phyloP scores from a whole-genome alignment of 1,284 basidiomycete genomes.

The Meripilus lineatus region DNA sequence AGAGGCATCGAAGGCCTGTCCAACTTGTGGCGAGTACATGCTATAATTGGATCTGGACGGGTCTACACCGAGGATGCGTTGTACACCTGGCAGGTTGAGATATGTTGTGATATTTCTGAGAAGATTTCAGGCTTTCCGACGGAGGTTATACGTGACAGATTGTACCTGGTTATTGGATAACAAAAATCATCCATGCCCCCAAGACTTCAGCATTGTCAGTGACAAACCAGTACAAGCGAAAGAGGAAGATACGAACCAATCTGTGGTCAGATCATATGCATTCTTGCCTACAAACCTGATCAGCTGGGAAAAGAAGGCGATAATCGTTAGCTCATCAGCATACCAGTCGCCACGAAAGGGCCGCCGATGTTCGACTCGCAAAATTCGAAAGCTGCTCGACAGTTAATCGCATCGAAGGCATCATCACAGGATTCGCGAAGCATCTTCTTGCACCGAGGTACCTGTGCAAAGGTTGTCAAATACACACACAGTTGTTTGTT shows the following conservation, averaged over 20 bases:
- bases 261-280: conserved; percentile 21
- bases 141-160: no score
- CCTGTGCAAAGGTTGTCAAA: conserved; percentile 9
- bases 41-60: conserved; percentile 41
- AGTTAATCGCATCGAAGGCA: conserved; percentile 34
- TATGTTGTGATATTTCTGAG: conserved; percentile 45
- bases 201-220: not conserved
- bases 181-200: conserved; percentile 18
- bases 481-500: conserved; percentile 4
- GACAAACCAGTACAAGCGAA: no score
- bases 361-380: conserved; percentile 23
- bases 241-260: conserved; percentile 25
- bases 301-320: not conserved
- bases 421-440: conserved; percentile 25
- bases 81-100: conserved; percentile 52
- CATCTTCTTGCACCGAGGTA: conserved; percentile 26
- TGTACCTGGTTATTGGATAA: conserved; percentile 22
- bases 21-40: conserved; percentile 40
- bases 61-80: conserved; percentile 56
- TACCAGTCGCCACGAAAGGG: conserved; percentile 12
- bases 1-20: conserved; percentile 32
- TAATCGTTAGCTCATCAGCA: not conserved
- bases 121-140: no score
- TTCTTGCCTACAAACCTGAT: conserved; percentile 16
- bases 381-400: conserved; percentile 34